Evolutionary conservation across 192 early-diverging fungal genomes (phyloP).

Genomic region (Dimargaris cristalligena): DNA sequence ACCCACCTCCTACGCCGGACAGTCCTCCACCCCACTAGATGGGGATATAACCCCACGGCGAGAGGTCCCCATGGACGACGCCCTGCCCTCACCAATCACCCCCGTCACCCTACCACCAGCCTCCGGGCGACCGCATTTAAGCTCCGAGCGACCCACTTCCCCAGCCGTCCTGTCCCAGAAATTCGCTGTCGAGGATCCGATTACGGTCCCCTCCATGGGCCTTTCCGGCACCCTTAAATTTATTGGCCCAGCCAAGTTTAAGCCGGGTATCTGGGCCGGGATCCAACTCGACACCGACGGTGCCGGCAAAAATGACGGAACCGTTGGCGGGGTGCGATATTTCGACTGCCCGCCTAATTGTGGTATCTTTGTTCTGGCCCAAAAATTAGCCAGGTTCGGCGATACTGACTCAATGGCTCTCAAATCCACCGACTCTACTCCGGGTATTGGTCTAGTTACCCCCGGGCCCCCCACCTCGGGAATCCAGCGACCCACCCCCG

Average conservation of each 20-base stretch:
- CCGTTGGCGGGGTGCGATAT: conserved; percentile 46
- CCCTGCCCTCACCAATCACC: background rate
- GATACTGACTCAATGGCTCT: background rate
- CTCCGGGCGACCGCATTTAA: too few relatives aligned
- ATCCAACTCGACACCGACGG: conserved; percentile 54
- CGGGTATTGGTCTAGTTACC: background rate
- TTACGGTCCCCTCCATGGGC: conserved; percentile 39
- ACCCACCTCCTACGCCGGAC: background rate
- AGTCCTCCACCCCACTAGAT: background rate
- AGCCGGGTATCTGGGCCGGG: conserved; percentile 64
- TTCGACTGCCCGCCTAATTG: conserved; percentile 49
- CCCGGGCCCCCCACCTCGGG: background rate
- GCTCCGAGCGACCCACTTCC: too few relatives aligned
- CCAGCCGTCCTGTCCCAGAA: background rate
- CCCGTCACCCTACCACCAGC: too few relatives aligned
- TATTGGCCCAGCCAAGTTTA: conserved; percentile 55
- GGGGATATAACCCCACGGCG: background rate
- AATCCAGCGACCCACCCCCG: background rate
- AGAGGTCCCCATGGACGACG: background rate
- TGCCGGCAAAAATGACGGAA: conserved; percentile 64
- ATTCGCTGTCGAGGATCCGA: conserved; percentile 32
- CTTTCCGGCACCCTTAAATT: conserved; percentile 48
- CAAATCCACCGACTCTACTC: background rate
- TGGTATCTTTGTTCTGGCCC: conserved; percentile 55
- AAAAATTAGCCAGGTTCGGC: conserved; percentile 25